Conservation (phyloP, 352 stramenopile species). For the Globisporangium barbulae region DNA sequence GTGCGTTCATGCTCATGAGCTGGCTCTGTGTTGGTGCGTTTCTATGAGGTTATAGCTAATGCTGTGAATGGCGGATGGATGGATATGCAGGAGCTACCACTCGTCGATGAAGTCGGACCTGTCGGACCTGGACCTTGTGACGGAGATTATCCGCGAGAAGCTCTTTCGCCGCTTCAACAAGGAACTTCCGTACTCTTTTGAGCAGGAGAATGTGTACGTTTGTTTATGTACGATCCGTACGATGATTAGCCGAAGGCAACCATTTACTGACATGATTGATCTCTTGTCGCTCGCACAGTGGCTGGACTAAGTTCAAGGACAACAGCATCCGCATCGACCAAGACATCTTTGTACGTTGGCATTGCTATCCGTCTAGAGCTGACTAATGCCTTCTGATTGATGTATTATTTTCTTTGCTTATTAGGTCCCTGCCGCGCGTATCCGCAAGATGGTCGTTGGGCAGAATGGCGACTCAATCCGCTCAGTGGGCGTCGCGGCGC, state of each 20-base stretch:
- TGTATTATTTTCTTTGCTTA: not conserved
- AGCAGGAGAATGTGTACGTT: conserved; percentile 73
- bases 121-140: conserved; percentile 80
- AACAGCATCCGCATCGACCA: conserved; percentile 86
- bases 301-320: conserved; percentile 86
- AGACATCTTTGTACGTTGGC: conserved; percentile 76
- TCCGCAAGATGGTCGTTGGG: conserved; percentile 80
- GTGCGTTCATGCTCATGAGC: conserved; percentile 9
- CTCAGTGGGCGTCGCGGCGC: conserved; percentile 65
- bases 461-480: conserved; percentile 77
- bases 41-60: too few species aligned
- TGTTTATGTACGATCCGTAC: not conserved
- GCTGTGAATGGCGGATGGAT: not conserved
- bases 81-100: conserved; percentile 60
- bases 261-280: not conserved
- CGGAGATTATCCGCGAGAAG: conserved; percentile 87
- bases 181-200: conserved; percentile 79
- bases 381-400: not conserved
- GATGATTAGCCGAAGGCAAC: not conserved
- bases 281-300: conserved; percentile 21
- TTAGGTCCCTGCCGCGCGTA: conserved; percentile 65
- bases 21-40: not conserved
- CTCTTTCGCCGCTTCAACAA: conserved; percentile 87
- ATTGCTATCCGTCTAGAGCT: not conserved
- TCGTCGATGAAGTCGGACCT: conserved; percentile 83